Evolutionary conservation across 148 eudicot genomes (phyloP), one percentile per base, ranked within the genome.

Genomic region (Oxyria digyna): DNA sequence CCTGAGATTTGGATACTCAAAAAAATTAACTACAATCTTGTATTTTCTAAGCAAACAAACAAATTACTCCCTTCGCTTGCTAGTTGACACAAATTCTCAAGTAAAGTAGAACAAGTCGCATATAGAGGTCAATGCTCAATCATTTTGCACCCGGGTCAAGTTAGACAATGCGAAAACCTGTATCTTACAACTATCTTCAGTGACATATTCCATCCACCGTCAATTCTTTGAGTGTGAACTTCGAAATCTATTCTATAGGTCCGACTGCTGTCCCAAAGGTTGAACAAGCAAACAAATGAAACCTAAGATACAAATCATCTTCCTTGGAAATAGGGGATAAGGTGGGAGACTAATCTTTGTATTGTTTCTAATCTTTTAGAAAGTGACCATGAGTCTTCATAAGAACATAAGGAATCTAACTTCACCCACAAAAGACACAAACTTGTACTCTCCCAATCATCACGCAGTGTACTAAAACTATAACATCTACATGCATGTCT

Each of bases 151-250:
- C 8, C 29, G 64, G 64, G 35, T 57, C 37, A 57, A 59, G 33
- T 59, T 59, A 59, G 20, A 14, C 38, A 59, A 59, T 59, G 65
- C 3, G 12, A 59, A 24, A 24, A 46, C 31, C 62, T 52, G 31
- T 52, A 52, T 8, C 62, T 21, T 23, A 52, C 62, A 21, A 52
- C 31, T 21, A 52, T 23, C 62, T 52, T 52, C 65, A 59, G 37
- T 20, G 15, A 20, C 1, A 18, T 20, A 29, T 29, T 14, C 65
- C 18, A 29, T 14, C 65, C 18, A 29, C 18, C 35, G 31, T 27
- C 15, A 20, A 59, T 59, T 59, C 35, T 59, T 29, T 59, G 65
- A 59, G 18, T 59, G 65, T 31, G 38, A 59, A 31, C 65, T 29
- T 14, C 3, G 37, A 59, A 59, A 59, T 59, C 37, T 59, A 59